Evolutionary conservation across 108 stramenopile genomes (phyloP).

Genomic region (Pelagomonas calceolata): DNA sequence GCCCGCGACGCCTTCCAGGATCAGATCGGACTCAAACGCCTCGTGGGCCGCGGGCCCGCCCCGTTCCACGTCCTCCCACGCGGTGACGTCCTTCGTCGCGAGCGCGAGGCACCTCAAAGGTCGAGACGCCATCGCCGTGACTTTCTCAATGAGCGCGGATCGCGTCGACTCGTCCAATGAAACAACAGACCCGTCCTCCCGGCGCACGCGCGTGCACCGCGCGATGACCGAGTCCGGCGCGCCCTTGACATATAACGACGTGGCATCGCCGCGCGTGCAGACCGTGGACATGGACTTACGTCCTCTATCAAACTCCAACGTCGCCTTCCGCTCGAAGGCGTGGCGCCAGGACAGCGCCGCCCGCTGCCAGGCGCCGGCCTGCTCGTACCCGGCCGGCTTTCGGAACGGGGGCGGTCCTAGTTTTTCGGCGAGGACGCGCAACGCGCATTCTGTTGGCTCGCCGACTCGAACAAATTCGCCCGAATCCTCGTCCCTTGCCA

Average conservation of each 20-base stretch:
- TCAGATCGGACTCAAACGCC: conserved; percentile 79
- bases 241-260: conserved; percentile 83
- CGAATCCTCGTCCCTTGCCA: conserved; percentile 42
- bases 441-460: conserved; percentile 94
- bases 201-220: conserved; percentile 76
- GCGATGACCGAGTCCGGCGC: conserved; percentile 83
- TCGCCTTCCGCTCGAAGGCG: conserved; percentile 58
- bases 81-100: conserved; percentile 65
- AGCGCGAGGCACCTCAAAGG: conserved; percentile 85
- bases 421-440: conserved; percentile 85
- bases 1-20: conserved; percentile 82
- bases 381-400: no score
- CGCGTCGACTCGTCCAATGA: conserved; percentile 55
- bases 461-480: conserved; percentile 51
- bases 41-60: conserved; percentile 40
- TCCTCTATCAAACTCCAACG: conserved; percentile 77
- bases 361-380: background rate
- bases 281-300: conserved; percentile 68
- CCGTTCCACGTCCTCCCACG: conserved; percentile 47
- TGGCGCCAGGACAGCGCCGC: conserved; percentile 13
- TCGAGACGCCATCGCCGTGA: conserved; percentile 64
- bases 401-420: conserved; percentile 20
- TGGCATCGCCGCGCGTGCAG: conserved; percentile 6
- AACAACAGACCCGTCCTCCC: conserved; percentile 63
- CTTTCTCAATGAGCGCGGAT: conserved; percentile 44